Percentiles rank a stretch among this genome's conserved stretches.
These are phyloP conservation scores for Senecio squalidus DNA, from an alignment of 140 eudicot species.

Conservation along the genomic window DNA sequence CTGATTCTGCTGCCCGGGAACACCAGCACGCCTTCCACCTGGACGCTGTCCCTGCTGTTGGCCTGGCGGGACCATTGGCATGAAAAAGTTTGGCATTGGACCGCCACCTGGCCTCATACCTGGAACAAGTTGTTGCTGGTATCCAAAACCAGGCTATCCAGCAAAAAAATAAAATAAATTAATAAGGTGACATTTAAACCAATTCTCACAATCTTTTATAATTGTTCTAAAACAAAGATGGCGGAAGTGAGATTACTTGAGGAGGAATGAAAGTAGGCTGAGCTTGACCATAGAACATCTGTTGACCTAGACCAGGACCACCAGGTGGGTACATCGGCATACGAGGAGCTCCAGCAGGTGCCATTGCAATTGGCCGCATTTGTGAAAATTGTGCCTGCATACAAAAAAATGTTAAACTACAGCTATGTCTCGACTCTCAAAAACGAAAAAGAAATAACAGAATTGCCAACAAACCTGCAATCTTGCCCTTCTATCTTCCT, in stretches of 20 bases:
- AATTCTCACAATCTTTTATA: background rate
- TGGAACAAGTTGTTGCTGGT: slow-evolving; percentile 91
- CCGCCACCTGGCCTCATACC: slow-evolving; percentile 76
- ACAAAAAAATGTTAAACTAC: background rate
- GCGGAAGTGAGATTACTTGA: slow-evolving; percentile 31
- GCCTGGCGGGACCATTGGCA: slow-evolving; percentile 81
- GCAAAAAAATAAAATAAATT: background rate
- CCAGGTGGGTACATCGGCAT: slow-evolving; percentile 79
- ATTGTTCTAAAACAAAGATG: background rate
- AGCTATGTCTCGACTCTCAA: background rate
- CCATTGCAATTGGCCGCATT: slow-evolving; percentile 57
- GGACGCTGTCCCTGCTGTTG: slow-evolving; percentile 90
- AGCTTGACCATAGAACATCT: slow-evolving; percentile 60
- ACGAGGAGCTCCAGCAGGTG: slow-evolving; percentile 54
- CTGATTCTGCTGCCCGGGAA: slow-evolving; percentile 54
- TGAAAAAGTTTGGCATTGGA: slow-evolving; percentile 69
- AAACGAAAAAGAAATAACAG: background rate
- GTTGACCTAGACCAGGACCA: slow-evolving; percentile 62
- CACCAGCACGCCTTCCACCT: slow-evolving; percentile 62
- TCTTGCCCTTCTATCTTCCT: slow-evolving; percentile 62
- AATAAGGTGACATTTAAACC: background rate
- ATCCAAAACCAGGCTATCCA: slow-evolving; percentile 83
- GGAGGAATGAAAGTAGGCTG: slow-evolving; percentile 75
- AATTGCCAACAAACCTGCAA: slow-evolving; percentile 38
- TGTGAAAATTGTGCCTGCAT: slow-evolving; percentile 61